A percentile compares a stretch with the other conserved stretches of the same genome.
Evolutionary conservation across 2,329 filamentous ascomycete genomes (phyloP).

Genomic region (Ophiostoma perfectum): DNA sequence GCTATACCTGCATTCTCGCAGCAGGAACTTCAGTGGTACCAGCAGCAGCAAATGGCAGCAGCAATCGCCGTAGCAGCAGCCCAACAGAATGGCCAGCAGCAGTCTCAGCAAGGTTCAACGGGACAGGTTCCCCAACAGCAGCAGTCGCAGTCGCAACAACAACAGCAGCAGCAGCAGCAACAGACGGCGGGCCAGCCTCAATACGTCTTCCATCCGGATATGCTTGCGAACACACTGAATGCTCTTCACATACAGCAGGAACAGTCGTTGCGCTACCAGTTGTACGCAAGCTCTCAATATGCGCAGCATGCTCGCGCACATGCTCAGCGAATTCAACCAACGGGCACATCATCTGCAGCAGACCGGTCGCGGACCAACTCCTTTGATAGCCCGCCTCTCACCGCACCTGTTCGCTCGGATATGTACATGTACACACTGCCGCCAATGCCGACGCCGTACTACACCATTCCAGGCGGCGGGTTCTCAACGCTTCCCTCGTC

Average conservation of each 20-base stretch:
- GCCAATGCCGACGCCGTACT: constrained; percentile 41
- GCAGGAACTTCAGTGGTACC: constrained; percentile 49
- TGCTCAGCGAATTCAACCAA: constrained; percentile 41
- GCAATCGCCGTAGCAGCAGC: constrained; percentile 37
- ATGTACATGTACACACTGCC: constrained; percentile 48
- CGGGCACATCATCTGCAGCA: constrained; percentile 34
- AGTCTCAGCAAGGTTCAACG: constrained; percentile 33
- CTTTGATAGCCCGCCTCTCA: constrained; percentile 56
- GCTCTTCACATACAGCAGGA: constrained; percentile 42
- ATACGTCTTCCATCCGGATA: constrained; percentile 32
- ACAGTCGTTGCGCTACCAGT: constrained; percentile 37
- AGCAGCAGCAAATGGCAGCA: constrained; percentile 33
- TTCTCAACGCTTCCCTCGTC: constrained; percentile 54
- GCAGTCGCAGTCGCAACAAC: constrained; percentile 39
- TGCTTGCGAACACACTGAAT: constrained; percentile 29
- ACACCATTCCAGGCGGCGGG: constrained; percentile 33
- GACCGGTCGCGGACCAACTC: constrained; percentile 57
- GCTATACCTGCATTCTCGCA: constrained; percentile 38
- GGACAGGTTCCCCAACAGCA: constrained; percentile 33
- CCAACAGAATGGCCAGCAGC: constrained; percentile 28
- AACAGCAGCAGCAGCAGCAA: constrained; percentile 38
- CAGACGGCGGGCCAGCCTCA: constrained; percentile 38
- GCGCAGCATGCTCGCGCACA: constrained; percentile 39
- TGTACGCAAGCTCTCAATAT: constrained; percentile 44
- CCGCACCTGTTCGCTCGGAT: constrained; percentile 54